Evolutionary conservation across 371 early-diverging fungal genomes (phyloP), one percentile per base, ranked within the genome.

Genomic region (Syncephalis fuscata): DNA sequence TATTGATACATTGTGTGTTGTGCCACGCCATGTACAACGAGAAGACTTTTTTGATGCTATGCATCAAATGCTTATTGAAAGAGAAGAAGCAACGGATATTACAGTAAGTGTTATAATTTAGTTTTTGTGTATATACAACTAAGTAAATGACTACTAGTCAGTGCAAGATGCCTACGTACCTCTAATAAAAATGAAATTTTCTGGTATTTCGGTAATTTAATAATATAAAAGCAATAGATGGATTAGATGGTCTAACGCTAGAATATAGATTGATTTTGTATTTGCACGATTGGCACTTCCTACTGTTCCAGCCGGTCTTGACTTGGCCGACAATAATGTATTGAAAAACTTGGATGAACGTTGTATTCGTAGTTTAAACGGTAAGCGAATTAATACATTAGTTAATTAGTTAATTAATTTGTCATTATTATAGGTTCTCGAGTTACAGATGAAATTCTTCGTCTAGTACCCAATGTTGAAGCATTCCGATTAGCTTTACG

Each of bases 1-100:
- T 85, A 97, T 99, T 51, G 99, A 99, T 78, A 94, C 97, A 0
- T 64, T 99, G 23, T 99, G 99, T 59, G 91, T 99, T 14, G 92
- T 85, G 11, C 99, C 99, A 1, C 78, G 75, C 44, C 89, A 89
- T 65, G 90, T 99, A 1, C 71, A 72, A 48, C 73, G 98, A 49
- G 93, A 91, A 20, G 92, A 98, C 60, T 99, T 99, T 58, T 98
- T 99, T 64, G 70, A 70, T 1, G 74, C 69, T 22, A 94, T 99
- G 84, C 78, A 78, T 48, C 87, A 86, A 3, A 72, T 86, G 68
- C 70, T 99, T 48, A 78, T 76, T 46, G 73, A 68, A 24, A 66
- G 82, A 41, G 70, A 72, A 20, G 92, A 93, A 57, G 90, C 96
- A 17, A 84, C 82, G 8, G 94, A 96, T 50, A 54, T 98, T 22